Conservation (phyloP, 2,329 filamentous ascomycete genomes). For the Fusarium sp. region DNA sequence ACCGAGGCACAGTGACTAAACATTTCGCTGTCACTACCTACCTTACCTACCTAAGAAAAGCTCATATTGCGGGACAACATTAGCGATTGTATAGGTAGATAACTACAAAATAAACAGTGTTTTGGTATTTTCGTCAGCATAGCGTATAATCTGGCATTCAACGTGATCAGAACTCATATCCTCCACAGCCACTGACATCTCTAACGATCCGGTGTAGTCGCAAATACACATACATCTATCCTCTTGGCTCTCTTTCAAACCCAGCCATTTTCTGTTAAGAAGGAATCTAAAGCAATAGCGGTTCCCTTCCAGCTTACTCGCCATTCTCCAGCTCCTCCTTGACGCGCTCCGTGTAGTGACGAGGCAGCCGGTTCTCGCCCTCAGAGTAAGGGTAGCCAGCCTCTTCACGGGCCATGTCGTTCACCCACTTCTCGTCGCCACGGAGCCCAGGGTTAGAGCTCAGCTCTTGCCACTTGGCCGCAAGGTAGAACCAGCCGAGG, state of each 20-base stretch:
- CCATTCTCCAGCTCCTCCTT: slow-evolving; percentile 23
- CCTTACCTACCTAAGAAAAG: neutral
- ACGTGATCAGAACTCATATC: slow-evolving; percentile 31
- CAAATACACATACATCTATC: slow-evolving; percentile 18
- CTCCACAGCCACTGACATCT: slow-evolving; percentile 24
- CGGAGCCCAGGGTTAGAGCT: slow-evolving; percentile 61
- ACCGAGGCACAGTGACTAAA: too few species aligned
- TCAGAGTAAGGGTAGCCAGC: slow-evolving; percentile 68
- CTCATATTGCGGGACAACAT: neutral
- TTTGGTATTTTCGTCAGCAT: slow-evolving; percentile 17
- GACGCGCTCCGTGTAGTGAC: slow-evolving; percentile 42
- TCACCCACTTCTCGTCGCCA: slow-evolving; percentile 62
- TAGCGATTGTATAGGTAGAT: neutral
- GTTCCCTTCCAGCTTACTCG: slow-evolving; percentile 12
- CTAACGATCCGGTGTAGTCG: slow-evolving; percentile 16
- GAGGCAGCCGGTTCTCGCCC: slow-evolving; percentile 70
- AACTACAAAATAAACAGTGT: slow-evolving; percentile 1
- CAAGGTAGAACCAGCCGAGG: slow-evolving; percentile 81
- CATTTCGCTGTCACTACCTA: neutral
- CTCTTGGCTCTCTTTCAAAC: slow-evolving; percentile 4
- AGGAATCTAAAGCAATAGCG: neutral
- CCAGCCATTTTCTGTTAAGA: neutral
- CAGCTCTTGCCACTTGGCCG: slow-evolving; percentile 69
- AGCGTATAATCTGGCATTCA: slow-evolving; percentile 14
- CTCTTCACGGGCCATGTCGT: slow-evolving; percentile 59